These are phyloP conservation scores for Cytospora piceae DNA, from an alignment of 2,329 filamentous ascomycete species.

Conservation along the genomic window DNA sequence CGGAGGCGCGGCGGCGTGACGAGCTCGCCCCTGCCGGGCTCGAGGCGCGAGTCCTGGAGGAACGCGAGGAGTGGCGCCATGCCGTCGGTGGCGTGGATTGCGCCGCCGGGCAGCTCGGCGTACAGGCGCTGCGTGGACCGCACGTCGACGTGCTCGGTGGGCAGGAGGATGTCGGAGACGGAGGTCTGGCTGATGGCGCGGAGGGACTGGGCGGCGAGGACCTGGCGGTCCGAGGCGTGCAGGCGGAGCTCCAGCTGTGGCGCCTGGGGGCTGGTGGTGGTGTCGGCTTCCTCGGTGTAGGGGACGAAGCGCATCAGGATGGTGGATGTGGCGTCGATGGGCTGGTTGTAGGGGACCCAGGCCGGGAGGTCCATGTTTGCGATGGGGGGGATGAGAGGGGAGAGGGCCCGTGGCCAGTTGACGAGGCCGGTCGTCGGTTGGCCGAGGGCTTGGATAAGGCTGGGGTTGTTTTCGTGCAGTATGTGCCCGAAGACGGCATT, in stretches of 20 bases:
- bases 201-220: conserved; percentile 41
- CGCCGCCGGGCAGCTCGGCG: conserved; percentile 36
- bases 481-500: conserved; percentile 56
- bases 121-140: conserved; percentile 48
- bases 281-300: conserved; percentile 30
- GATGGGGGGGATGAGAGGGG: conserved; percentile 53
- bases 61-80: conserved; percentile 48
- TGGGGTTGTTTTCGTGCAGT: conserved; percentile 42
- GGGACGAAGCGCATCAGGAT: conserved; percentile 54
- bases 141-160: conserved; percentile 51
- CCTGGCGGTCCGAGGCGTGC: conserved; percentile 35
- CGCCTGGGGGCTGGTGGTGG: conserved; percentile 26
- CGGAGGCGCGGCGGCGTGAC: conserved; percentile 44
- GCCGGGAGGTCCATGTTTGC: conserved; percentile 46
- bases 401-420: conserved; percentile 42
- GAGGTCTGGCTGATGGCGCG: conserved; percentile 45
- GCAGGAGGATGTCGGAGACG: conserved; percentile 51
- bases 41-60: conserved; percentile 49
- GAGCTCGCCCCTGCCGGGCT: conserved; percentile 54
- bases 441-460: conserved; percentile 30
- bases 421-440: conserved; percentile 33
- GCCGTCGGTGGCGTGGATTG: conserved; percentile 30
- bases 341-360: conserved; percentile 35
- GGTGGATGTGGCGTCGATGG: conserved; percentile 37
- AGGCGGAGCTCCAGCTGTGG: conserved; percentile 45